These are phyloP conservation scores for Pythium vanterpoolii DNA, from an alignment of 352 stramenopile species.

Conservation along the genomic window DNA sequence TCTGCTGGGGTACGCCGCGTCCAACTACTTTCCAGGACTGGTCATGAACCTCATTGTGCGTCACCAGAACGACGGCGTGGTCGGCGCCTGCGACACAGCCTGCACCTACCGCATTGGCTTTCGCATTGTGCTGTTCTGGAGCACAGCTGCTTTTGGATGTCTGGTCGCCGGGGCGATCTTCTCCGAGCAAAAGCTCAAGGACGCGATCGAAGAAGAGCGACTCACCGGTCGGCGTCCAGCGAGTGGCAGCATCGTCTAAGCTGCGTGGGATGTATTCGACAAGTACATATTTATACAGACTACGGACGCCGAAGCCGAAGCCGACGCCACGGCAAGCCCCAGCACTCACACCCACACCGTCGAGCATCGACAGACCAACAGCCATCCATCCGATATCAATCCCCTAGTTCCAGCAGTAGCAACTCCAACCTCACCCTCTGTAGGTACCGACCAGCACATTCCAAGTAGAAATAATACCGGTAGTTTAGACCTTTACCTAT, in stretches of 20 bases:
- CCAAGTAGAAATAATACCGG: not conserved
- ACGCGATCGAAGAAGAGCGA: conserved; percentile 19
- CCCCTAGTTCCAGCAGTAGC: no score
- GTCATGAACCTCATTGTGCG: conserved; percentile 83
- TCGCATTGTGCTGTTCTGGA: conserved; percentile 81
- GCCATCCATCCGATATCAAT: no score
- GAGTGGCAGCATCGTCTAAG: conserved; percentile 24
- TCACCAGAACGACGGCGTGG: conserved; percentile 43
- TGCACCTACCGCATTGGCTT: conserved; percentile 80
- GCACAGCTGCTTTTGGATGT: conserved; percentile 72
- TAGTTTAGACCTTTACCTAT: no score
- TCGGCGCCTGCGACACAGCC: conserved; percentile 71
- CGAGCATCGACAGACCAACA: no score
- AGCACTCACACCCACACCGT: no score
- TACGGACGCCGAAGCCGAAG: not conserved
- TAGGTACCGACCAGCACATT: no score
- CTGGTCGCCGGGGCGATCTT: conserved; percentile 56
- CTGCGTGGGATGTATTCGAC: not conserved
- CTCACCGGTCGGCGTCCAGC: conserved; percentile 16
- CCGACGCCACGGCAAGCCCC: no score
- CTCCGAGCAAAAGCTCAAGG: conserved; percentile 32
- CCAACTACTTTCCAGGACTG: conserved; percentile 68
- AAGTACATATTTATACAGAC: conserved; percentile 13
- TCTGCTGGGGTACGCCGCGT: conserved; percentile 75
- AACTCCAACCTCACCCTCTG: no score